phyloP scores from a whole-genome alignment of 495 filamentous ascomycete species.

The Aspergillus indologenus region DNA sequence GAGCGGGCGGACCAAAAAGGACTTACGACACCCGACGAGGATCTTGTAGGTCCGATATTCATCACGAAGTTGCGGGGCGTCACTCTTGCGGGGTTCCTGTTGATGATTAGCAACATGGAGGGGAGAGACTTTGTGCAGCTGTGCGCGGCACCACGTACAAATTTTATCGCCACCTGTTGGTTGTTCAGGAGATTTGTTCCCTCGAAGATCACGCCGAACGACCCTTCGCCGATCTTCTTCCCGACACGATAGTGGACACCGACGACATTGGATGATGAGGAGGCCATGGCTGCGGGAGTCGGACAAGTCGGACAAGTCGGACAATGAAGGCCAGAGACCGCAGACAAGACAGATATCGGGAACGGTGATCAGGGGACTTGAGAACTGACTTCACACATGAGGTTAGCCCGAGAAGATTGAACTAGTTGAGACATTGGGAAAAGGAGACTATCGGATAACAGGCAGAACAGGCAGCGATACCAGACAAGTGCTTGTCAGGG shows the following conservation, averaged over 20 bases:
- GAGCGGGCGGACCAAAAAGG: background rate
- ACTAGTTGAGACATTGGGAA: constrained; percentile 3
- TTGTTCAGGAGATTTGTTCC: constrained; percentile 98
- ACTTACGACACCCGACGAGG: constrained; percentile 97
- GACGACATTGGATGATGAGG: constrained; percentile 95
- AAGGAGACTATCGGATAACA: background rate
- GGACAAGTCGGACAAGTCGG: constrained; percentile 14
- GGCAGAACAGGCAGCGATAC: background rate
- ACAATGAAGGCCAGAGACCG: constrained; percentile 18
- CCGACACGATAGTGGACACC: constrained; percentile 98
- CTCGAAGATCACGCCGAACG: constrained; percentile 98
- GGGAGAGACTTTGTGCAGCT: background rate
- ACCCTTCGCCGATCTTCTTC: constrained; percentile 99
- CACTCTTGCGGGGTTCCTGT: constrained; percentile 96
- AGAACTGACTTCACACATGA: constrained; percentile 31
- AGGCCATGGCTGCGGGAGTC: constrained; percentile 62
- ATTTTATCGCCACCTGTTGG: constrained; percentile 99
- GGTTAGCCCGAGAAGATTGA: constrained; percentile 16
- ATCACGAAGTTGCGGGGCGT: constrained; percentile 96
- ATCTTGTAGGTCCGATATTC: constrained; percentile 99
- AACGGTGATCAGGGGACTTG: constrained; percentile 28
- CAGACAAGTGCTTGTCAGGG: background rate
- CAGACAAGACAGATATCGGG: constrained; percentile 22
- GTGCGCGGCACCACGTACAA: constrained; percentile 59
- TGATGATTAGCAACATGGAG: constrained; percentile 17